Evolutionary conservation across 805 yeast species (phyloP).

Genomic region (Candida tallmaniae): DNA sequence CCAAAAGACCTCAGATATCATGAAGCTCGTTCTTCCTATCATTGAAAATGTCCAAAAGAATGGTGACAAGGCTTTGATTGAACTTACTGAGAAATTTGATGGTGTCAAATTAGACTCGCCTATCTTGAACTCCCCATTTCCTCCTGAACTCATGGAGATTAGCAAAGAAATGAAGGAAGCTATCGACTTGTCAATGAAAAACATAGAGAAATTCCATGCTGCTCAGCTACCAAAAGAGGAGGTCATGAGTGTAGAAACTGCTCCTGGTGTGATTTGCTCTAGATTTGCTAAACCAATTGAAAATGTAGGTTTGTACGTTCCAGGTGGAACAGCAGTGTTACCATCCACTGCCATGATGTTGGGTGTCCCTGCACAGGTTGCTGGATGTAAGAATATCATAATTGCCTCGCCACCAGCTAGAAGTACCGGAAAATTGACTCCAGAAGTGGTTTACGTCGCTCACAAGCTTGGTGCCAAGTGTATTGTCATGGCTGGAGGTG

Average conservation of each 20-base stretch:
- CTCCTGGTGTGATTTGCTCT: slow-evolving; percentile 91
- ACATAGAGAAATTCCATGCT: slow-evolving; percentile 86
- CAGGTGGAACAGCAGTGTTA: slow-evolving; percentile 98
- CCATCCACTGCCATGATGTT: slow-evolving; percentile 98
- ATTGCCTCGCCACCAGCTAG: slow-evolving; percentile 93
- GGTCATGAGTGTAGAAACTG: slow-evolving; percentile 79
- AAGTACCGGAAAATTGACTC: slow-evolving; percentile 86
- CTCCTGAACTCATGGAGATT: slow-evolving; percentile 66
- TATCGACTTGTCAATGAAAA: slow-evolving; percentile 82
- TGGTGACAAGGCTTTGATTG: slow-evolving; percentile 88
- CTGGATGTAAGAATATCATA: slow-evolving; percentile 89
- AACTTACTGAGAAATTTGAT: slow-evolving; percentile 87
- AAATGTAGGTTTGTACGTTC: slow-evolving; percentile 91
- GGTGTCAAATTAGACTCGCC: slow-evolving; percentile 71
- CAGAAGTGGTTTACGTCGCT: slow-evolving; percentile 97
- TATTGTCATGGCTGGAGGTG: slow-evolving; percentile 97
- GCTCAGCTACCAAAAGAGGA: slow-evolving; percentile 79
- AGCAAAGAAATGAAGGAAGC: slow-evolving; percentile 74
- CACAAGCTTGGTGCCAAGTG: slow-evolving; percentile 88
- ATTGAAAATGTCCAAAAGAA: slow-evolving; percentile 67
- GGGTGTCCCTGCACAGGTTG: slow-evolving; percentile 98
- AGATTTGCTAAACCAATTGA: slow-evolving; percentile 95
- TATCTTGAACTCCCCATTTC: slow-evolving; percentile 83
- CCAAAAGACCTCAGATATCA: slow-evolving; percentile 87
- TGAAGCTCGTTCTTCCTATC: slow-evolving; percentile 89